Evolutionary conservation across 176 grass and related monocot species (phyloP).

Genomic region (Canna indica): DNA sequence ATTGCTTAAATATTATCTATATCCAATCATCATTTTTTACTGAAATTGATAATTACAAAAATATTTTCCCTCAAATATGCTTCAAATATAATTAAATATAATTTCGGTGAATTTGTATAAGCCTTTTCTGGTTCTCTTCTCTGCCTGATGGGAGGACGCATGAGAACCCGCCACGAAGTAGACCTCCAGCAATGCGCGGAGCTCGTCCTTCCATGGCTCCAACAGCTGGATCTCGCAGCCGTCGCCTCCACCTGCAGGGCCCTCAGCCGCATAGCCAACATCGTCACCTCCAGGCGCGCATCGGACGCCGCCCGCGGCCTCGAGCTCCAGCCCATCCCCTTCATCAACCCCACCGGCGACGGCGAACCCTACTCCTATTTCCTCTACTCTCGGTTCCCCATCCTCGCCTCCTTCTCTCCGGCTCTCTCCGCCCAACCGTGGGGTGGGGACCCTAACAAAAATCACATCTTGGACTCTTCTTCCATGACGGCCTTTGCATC

Average conservation of each 20-base stretch:
- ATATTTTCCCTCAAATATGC: too few relatives aligned
- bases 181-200: slow-evolving; percentile 30
- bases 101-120: too few relatives aligned
- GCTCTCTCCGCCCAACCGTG: slow-evolving; percentile 36
- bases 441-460: slow-evolving; percentile 24
- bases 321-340: slow-evolving; percentile 51
- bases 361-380: slow-evolving; percentile 57
- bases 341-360: slow-evolving; percentile 33
- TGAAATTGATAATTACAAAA: too few relatives aligned
- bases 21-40: too few relatives aligned
- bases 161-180: not conserved
- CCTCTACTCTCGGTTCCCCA: slow-evolving; percentile 43
- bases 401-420: slow-evolving; percentile 19
- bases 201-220: slow-evolving; percentile 59
- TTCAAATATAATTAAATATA: too few relatives aligned
- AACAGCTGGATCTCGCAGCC: slow-evolving; percentile 34
- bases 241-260: slow-evolving; percentile 37
- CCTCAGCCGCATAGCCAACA: slow-evolving; percentile 20
- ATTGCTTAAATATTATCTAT: too few relatives aligned
- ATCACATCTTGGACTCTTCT: slow-evolving; percentile 13
- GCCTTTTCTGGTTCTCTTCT: too few relatives aligned
- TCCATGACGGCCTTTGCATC: slow-evolving; percentile 21
- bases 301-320: slow-evolving; percentile 49
- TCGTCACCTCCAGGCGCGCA: slow-evolving; percentile 36
- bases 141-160: not conserved